phyloP scores from a whole-genome alignment of 257 asterid species.

The Plantago ovata region DNA sequence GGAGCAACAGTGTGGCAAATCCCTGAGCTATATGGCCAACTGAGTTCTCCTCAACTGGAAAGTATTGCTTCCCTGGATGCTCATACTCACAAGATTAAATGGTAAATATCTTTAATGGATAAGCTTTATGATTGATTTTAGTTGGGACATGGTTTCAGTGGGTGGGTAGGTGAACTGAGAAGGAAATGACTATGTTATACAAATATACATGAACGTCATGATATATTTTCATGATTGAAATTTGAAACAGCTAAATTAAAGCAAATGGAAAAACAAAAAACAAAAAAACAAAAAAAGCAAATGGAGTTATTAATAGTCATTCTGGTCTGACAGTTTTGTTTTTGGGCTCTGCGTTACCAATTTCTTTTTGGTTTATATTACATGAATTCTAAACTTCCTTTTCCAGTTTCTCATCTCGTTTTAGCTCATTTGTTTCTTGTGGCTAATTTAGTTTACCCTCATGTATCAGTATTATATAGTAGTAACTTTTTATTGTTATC shows the following conservation, averaged over 20 bases:
- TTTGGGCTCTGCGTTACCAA: not conserved
- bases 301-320: conserved; percentile 10
- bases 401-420: not conserved
- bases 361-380: not conserved
- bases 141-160: conserved; percentile 3
- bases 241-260: not conserved
- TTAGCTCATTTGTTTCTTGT: conserved; percentile 5
- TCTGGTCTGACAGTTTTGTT: not conserved
- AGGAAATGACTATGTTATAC: not conserved
- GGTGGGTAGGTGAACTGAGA: not conserved
- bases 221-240: not conserved
- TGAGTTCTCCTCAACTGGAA: conserved; percentile 89
- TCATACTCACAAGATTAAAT: conserved; percentile 66
- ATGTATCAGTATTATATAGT: conserved; percentile 5
- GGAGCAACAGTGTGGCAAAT: conserved; percentile 98
- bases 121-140: conserved; percentile 11
- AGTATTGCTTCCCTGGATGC: conserved; percentile 79
- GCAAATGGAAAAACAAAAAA: too few species aligned
- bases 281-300: too few species aligned
- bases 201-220: not conserved
- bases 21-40: conserved; percentile 93
- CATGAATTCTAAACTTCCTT: conserved; percentile 8
- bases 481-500: not conserved
- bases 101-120: conserved; percentile 39
- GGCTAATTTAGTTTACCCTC: conserved; percentile 1